Conservation (phyloP, 306 rosid genomes). For the Rosa lucieae region DNA sequence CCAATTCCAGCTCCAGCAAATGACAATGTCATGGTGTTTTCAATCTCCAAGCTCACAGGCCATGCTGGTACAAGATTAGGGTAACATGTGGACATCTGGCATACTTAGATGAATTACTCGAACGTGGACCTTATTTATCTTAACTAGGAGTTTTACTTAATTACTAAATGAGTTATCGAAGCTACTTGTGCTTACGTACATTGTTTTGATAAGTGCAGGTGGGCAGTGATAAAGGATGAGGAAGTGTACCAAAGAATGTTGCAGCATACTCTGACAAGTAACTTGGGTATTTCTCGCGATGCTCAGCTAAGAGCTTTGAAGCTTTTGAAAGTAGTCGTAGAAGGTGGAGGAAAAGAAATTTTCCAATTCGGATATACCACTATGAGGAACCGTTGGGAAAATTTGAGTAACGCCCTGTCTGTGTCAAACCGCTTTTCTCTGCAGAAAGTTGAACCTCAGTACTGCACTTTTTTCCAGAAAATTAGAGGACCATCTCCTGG, state of each 20-base stretch:
- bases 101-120: not conserved
- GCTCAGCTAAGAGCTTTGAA: conserved; percentile 49
- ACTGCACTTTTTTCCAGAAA: conserved; percentile 33
- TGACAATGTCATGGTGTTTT: conserved; percentile 45
- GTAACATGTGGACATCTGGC: conserved; percentile 5
- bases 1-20: conserved; percentile 49
- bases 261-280: not conserved
- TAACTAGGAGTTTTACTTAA: too few relatives aligned
- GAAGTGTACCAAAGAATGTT: conserved; percentile 43
- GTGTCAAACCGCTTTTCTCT: conserved; percentile 48
- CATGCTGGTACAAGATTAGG: conserved; percentile 56
- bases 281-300: conserved; percentile 44
- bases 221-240: conserved; percentile 57
- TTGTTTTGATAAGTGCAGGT: conserved; percentile 25
- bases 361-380: conserved; percentile 43
- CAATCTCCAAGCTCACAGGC: conserved; percentile 57
- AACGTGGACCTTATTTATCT: too few relatives aligned
- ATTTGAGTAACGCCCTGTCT: conserved; percentile 27
- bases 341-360: conserved; percentile 30
- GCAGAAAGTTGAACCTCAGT: conserved; percentile 31
- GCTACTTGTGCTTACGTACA: not conserved
- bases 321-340: conserved; percentile 34
- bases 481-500: conserved; percentile 48
- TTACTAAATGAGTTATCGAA: not conserved
- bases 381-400: conserved; percentile 41